These are phyloP conservation scores for Sporothrix pseudoabietina DNA, from an alignment of 2,329 filamentous ascomycete species.

Conservation along the genomic window DNA sequence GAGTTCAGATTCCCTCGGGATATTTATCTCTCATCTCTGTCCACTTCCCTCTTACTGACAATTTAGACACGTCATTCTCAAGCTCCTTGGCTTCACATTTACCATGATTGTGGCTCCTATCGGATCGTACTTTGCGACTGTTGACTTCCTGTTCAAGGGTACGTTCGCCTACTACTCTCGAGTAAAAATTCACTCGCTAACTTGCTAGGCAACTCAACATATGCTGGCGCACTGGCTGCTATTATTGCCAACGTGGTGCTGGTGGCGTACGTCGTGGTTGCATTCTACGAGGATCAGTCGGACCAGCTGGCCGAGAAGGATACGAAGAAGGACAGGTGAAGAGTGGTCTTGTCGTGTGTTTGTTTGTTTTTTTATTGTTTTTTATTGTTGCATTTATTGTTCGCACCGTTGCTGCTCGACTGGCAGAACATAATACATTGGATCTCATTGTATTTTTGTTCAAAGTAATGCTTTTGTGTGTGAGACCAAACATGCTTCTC, in stretches of 20 bases:
- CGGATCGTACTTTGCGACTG: conserved; percentile 81
- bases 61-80: conserved; percentile 76
- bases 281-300: conserved; percentile 79
- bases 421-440: too few species aligned
- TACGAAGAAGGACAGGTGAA: conserved; percentile 48
- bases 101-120: conserved; percentile 90
- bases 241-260: conserved; percentile 90
- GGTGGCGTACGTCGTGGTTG: conserved; percentile 86
- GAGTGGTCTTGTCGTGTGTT: background rate
- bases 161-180: conserved; percentile 36
- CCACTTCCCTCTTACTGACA: conserved; percentile 16
- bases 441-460: too few species aligned
- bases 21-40: background rate
- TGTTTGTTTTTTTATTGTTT: background rate
- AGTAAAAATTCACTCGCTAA: background rate
- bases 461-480: too few species aligned
- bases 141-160: conserved; percentile 79
- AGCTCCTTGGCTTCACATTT: conserved; percentile 85
- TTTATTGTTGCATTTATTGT: background rate
- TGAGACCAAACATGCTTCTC: too few species aligned
- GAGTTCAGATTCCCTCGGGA: background rate
- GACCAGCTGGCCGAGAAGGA: conserved; percentile 48
- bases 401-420: background rate
- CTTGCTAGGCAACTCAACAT: conserved; percentile 79
- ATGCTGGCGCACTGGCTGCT: conserved; percentile 81